Conservation (phyloP, 352 stramenopile genomes). For the Phytophthora tentaculata region DNA sequence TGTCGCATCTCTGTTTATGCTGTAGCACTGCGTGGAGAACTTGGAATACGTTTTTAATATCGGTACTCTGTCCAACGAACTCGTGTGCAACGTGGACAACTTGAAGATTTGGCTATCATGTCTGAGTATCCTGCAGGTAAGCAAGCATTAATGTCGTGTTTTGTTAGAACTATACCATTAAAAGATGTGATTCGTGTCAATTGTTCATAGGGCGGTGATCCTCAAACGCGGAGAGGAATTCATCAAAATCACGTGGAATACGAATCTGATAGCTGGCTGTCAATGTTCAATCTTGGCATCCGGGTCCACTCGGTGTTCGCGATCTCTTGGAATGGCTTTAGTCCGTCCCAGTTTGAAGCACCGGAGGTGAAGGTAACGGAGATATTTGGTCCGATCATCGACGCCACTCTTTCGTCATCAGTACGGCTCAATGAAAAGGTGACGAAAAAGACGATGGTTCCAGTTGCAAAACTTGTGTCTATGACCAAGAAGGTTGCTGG, state of each 20-base stretch:
- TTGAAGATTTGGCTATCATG: conserved; percentile 77
- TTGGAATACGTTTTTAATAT: conserved; percentile 89
- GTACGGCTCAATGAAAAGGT: conserved; percentile 52
- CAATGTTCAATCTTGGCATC: conserved; percentile 91
- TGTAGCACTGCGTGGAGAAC: conserved; percentile 86
- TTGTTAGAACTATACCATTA: conserved; percentile 8
- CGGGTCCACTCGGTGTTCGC: conserved; percentile 86
- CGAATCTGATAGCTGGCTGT: conserved; percentile 88
- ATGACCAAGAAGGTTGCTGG: conserved; percentile 16
- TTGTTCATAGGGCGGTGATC: conserved; percentile 68
- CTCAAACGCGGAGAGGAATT: conserved; percentile 72
- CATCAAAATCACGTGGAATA: conserved; percentile 87
- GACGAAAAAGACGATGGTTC: conserved; percentile 53
- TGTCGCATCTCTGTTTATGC: conserved; percentile 3
- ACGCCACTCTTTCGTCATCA: conserved; percentile 55
- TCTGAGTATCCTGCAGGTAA: conserved; percentile 70
- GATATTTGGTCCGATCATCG: conserved; percentile 59
- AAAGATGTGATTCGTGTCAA: conserved; percentile 9
- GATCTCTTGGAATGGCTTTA: conserved; percentile 78
- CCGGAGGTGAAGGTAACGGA: conserved; percentile 41
- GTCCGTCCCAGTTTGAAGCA: conserved; percentile 40
- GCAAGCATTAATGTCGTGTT: no score
- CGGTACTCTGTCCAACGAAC: conserved; percentile 72
- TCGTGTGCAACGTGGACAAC: conserved; percentile 78
- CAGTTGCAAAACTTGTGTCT: conserved; percentile 41